Base-by-base conservation (phyloP, 257 asterid genomes). In the Galeopsis tetrahit region DNA sequence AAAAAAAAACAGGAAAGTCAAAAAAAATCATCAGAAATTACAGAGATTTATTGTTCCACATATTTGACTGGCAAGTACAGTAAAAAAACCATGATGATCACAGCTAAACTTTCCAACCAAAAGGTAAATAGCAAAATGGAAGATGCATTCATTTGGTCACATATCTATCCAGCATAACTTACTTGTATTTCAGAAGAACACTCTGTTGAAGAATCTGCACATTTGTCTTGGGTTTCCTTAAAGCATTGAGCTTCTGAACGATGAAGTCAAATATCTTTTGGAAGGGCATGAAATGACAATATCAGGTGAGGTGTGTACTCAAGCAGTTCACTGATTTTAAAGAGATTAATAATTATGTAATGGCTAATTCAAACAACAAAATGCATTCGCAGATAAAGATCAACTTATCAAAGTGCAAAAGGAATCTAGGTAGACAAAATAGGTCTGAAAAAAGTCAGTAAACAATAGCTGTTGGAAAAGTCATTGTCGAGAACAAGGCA, bases 141-240 rank as follows among this genome's bases (percentile, higher is more conserved):
- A 53, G 53, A 61, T 55, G 35, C 59, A 34, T 10, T 52, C 15
- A 32, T 55, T 49, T n/a, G 28, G 28, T 49, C 56, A 49, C 28
- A 49, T 49, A n/a, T 49, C 56, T 14, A 49, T 49, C 53, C 68
- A 33, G 61, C 55, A 78, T 32, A 67, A 36, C 97, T 82, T 86
- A 94, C 99, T 92, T 95, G 86, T 95, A 88, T 84, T 95, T 95
- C 73, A 95, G 84, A 79, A 95, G 99, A 81, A 95, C 96, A 76
- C 92, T 90, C 81, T 95, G 99, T 72, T 92, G 99, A 83, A 95
- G 97, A 75, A 95, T 95, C 96, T 95, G 99, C 59, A 95, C 93
- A 61, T 95, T 95, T 63, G 99, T 95, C 88, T 95, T 95, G 71
- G 99, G 99, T 77, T 92, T 95, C 88, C 99, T 90, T 76, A 95